Percentiles rank a stretch among this genome's conserved stretches.
Evolutionary conservation across 2,329 filamentous ascomycete genomes (phyloP).

Genomic region (Calycina herbarum): DNA sequence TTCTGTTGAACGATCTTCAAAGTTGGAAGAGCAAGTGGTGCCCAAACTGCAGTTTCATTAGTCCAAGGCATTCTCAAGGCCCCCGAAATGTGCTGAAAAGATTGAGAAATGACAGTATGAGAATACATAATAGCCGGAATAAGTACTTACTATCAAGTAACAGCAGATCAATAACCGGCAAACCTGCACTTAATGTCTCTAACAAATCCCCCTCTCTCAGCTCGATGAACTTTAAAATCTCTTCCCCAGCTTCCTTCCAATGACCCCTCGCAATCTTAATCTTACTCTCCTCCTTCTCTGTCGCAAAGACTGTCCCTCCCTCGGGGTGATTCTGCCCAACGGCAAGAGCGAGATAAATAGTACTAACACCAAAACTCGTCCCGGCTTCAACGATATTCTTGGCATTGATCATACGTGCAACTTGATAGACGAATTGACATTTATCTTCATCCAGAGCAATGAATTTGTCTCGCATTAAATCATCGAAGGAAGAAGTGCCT

Average conservation of each 20-base stretch:
- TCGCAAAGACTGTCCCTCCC: neutral
- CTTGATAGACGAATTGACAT: slow-evolving; percentile 54
- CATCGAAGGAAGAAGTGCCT: slow-evolving; percentile 31
- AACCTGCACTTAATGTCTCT: neutral
- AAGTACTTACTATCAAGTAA: neutral
- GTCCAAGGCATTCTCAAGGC: neutral
- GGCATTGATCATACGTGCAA: slow-evolving; percentile 49
- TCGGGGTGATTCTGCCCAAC: neutral
- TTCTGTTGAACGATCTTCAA: neutral
- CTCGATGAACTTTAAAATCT: neutral
- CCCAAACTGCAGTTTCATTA: neutral
- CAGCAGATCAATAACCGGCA: neutral
- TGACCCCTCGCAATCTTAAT: neutral
- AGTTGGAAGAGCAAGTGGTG: neutral
- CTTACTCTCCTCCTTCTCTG: neutral
- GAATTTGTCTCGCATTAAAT: slow-evolving; percentile 54
- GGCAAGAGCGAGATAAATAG: neutral
- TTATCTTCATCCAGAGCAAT: slow-evolving; percentile 61
- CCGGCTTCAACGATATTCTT: slow-evolving; percentile 58
- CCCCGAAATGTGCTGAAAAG: neutral
- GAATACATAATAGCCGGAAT: neutral
- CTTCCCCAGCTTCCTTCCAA: neutral
- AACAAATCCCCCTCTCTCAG: neutral
- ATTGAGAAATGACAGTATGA: neutral
- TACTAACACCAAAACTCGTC: neutral